phyloP scores from a whole-genome alignment of 331 rosid genomes.

The Pyracantha coccinea region DNA sequence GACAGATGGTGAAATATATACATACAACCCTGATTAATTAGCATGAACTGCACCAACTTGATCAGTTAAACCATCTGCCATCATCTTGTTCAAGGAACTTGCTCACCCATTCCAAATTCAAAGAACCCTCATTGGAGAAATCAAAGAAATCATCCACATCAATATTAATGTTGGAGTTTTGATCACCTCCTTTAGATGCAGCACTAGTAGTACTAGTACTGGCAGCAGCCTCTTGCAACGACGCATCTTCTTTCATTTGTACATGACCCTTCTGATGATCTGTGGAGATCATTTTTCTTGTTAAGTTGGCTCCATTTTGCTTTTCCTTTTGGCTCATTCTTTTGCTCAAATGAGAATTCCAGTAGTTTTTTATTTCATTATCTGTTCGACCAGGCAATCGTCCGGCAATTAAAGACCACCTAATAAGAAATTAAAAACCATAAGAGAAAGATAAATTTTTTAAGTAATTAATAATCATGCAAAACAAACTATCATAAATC shows the following conservation, averaged over 20 bases:
- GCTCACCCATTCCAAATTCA: constrained; percentile 39
- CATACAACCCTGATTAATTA: neutral
- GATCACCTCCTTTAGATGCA: constrained; percentile 2
- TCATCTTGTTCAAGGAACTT: constrained; percentile 26
- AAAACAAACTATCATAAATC: neutral
- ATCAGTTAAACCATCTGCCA: neutral
- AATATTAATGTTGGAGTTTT: constrained; percentile 14
- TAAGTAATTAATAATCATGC: neutral
- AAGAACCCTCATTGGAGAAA: constrained; percentile 36
- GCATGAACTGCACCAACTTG: constrained; percentile 2
- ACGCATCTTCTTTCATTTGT: neutral
- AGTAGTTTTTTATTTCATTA: constrained; percentile 54
- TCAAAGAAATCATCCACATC: constrained; percentile 36
- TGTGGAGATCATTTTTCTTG: neutral
- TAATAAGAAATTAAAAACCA: neutral
- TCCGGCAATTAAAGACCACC: constrained; percentile 56
- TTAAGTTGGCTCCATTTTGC: constrained; percentile 8
- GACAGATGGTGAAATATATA: neutral
- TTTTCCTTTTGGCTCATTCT: constrained; percentile 25
- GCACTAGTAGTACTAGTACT: too few relatives aligned
- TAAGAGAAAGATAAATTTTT: neutral
- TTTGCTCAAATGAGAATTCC: constrained; percentile 57
- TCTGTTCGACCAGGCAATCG: constrained; percentile 52
- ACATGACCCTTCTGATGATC: neutral
- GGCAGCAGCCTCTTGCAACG: neutral